Evolutionary conservation across 352 stramenopile species (phyloP), one percentile per base, ranked within the genome.

Genomic region (Plasmopara viticola): DNA sequence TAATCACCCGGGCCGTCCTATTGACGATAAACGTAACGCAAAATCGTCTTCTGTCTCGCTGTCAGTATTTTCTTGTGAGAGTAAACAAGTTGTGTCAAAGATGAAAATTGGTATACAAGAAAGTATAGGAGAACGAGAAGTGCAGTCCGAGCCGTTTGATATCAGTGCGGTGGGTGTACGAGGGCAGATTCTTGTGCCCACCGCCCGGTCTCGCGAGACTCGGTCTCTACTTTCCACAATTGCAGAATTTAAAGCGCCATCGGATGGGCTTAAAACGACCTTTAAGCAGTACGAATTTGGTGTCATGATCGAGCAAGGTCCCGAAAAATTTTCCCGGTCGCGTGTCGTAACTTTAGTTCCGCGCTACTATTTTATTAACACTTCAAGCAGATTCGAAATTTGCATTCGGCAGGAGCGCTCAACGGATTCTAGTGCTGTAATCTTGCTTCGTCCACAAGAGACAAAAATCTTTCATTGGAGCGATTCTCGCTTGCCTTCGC

Each of bases 251-350:
- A 53, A 58, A 13, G 45, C 53, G 15, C 41, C 48, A 34, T 60
- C 58, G 7, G 54, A 68, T 45, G 60, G 53, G 17, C 44, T 67
- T 8, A 49, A 55, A 18, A 60, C 64, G 14, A 66, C 60, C n/a
- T 73, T 80, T 39, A 85, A 86, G 53, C 76, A 91, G 62, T 90
- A 78, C 48, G 83, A 90, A 35, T 84, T 93, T 44, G 83, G 83
- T n/a, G 77, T 93, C 9, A 87, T 87, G 67, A 86, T 93, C 17
- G 83, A 93, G 44, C 80, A 90, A 67, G 83, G 78, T 0, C 83
- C 83, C 1, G 71, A 73, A 13, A 81, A 81, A 28, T 93, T 93
- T 50, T 86, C 76, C 1, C 65, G 80, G 18, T 88, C 83, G 0
- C 86, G 77, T 14, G 72, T 93, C 6, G 77, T 93, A 15, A 90